Conservation (phyloP, 73 alveolate genomes). For the Breviolum minutum region DNA sequence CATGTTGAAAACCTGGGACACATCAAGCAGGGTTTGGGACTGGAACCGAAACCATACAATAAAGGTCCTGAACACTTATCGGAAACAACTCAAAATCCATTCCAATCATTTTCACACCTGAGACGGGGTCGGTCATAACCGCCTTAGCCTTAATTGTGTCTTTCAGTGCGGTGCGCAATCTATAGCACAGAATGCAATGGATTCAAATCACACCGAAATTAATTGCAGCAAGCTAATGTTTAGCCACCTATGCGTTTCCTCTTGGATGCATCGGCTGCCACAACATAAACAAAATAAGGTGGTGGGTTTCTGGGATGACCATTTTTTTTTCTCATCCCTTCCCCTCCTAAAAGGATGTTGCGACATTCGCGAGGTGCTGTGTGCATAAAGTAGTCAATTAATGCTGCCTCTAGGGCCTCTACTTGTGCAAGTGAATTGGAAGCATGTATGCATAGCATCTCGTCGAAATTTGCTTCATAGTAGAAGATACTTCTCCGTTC, state of each 20-base stretch:
- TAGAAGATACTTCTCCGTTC: neutral
- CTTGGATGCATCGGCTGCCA: slow-evolving; percentile 24
- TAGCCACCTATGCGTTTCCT: neutral
- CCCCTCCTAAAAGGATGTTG: neutral
- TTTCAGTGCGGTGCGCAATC: too few relatives aligned
- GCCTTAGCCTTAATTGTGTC: too few relatives aligned
- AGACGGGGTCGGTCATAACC: neutral
- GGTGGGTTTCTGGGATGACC: slow-evolving; percentile 15
- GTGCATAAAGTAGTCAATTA: slow-evolving; percentile 3
- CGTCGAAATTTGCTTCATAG: slow-evolving; percentile 17
- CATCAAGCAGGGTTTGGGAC: neutral
- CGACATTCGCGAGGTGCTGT: neutral
- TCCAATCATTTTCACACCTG: neutral
- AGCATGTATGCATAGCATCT: slow-evolving; percentile 23
- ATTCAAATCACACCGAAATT: too few relatives aligned
- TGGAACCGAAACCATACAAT: too few relatives aligned
- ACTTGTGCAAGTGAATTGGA: slow-evolving; percentile 26
- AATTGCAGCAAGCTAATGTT: neutral
- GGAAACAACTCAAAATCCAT: neutral
- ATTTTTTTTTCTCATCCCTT: slow-evolving; percentile 9
- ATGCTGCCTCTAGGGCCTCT: slow-evolving; percentile 10
- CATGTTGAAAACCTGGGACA: slow-evolving; percentile 14
- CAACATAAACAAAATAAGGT: slow-evolving; percentile 12
- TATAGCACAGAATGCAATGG: too few relatives aligned
- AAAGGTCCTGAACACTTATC: neutral